phyloP scores from a whole-genome alignment of 169 alveolate genomes.

The Babesia ovata region DNA sequence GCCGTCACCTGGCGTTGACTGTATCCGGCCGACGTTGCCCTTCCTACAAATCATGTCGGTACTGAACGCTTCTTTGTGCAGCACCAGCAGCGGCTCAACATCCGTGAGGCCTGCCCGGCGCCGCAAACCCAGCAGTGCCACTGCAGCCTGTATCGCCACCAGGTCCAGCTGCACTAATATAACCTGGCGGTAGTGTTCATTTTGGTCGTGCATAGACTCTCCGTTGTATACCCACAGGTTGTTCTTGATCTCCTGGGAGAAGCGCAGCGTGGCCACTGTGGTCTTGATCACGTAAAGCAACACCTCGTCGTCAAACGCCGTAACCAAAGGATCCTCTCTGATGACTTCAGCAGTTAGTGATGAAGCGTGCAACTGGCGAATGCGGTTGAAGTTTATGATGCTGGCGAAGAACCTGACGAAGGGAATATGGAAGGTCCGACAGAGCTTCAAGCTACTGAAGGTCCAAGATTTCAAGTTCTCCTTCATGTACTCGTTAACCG shows the following conservation, averaged over 20 bases:
- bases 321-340: conserved; percentile 5
- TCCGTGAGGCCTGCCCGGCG: conserved; percentile 27
- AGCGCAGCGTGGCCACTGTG: conserved; percentile 11
- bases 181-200: conserved; percentile 35
- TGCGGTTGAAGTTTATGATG: conserved; percentile 35
- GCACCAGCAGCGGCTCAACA: conserved; percentile 22
- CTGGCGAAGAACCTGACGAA: conserved; percentile 50
- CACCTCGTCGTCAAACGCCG: conserved; percentile 43
- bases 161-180: conserved; percentile 40
- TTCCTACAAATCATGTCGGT: not conserved
- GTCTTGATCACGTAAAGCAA: conserved; percentile 29
- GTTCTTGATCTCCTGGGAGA: conserved; percentile 55
- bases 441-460: not conserved
- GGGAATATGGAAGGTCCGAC: conserved; percentile 62
- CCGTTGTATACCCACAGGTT: conserved; percentile 65
- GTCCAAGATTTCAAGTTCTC: not conserved
- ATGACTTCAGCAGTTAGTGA: not conserved
- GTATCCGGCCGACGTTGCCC: not conserved
- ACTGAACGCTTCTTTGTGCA: conserved; percentile 9
- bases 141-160: conserved; percentile 42
- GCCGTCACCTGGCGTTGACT: conserved; percentile 35
- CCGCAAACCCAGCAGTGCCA: conserved; percentile 35
- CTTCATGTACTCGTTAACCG: conserved; percentile 23
- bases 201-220: conserved; percentile 65
- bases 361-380: conserved; percentile 3